phyloP scores from a whole-genome alignment of 768 basidiomycete species.

The Coprinopsis sp. region DNA sequence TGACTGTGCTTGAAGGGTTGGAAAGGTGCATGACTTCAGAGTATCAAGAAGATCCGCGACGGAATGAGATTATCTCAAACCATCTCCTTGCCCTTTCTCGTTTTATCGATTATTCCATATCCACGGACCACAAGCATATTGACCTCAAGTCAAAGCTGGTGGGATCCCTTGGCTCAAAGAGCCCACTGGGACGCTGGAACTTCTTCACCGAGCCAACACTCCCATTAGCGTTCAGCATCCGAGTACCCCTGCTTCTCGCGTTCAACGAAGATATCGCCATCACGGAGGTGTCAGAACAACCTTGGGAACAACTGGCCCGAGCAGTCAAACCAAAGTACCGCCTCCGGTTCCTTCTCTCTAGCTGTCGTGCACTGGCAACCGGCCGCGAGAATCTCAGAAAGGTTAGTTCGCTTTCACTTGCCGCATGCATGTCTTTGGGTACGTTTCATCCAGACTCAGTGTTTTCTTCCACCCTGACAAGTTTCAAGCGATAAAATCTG shows the following conservation, averaged over 20 bases:
- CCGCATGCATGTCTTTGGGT: not conserved
- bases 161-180: not conserved
- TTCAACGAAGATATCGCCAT: not conserved
- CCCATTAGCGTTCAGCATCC: not conserved
- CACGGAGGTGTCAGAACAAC: not conserved
- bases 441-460: not conserved
- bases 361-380: not conserved
- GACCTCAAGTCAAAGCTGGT: not conserved
- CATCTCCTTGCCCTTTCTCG: not conserved
- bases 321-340: not conserved
- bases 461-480: not conserved
- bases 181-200: not conserved
- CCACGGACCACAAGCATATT: not conserved
- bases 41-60: not conserved
- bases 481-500: not conserved
- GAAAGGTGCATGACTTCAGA: not conserved
- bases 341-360: not conserved
- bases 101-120: not conserved
- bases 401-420: not conserved
- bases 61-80: not conserved
- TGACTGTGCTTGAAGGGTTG: not conserved
- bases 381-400: not conserved
- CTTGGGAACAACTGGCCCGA: slow-evolving; percentile 1
- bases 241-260: not conserved
- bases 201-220: not conserved